Evolutionary conservation across 2,329 filamentous ascomycete species (phyloP), one percentile per base, ranked within the genome.

Genomic region (Talaromyces verruculosus): DNA sequence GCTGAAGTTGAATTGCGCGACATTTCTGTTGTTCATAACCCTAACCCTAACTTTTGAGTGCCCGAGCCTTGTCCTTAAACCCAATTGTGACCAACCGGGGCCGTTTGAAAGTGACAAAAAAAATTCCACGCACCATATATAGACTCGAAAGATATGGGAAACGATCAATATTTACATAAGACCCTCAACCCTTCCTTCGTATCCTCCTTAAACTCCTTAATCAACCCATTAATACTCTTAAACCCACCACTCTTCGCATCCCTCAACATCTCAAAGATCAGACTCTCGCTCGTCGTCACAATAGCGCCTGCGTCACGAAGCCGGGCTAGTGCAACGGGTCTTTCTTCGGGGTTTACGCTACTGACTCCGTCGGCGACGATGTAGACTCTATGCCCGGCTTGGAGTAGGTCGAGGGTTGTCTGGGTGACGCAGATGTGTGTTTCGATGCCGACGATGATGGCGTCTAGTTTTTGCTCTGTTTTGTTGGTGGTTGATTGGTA

Each of bases 381-480:
- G 77, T 96, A 97, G 6, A 97, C 94, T 63, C 83, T 83, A 78
- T 97, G 91, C 0, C 93, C 93, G 1, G 84, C 84, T 25, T 83
- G 82, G 51, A 95, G 81, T 59, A 96, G 81, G 80, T 97, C 94
- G 49, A 97, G 84, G 17, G 91, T 88, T 49, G 94, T 97, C 84
- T 98, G 94, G 67, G 92, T 93, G 35, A 98, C 88, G 82, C 94
- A 98, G 76, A 98, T 95, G 80, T 98, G 94, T 47, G 88, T 87
- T 80, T 98, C 94, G 75, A 98, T 97, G 43, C 94, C 94, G 17
- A 97, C 89, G 68, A 98, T 87, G 64, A 91, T 89, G 63, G 92
- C 85, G 72, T 89, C 85, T 25, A 86, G 80, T 10, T 47, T 43
- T n/a, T 25, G 11, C 1, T 51, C 47, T 22, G 57, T 0, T 73